These are phyloP conservation scores for Thinopyrum obtusiflorum DNA, from an alignment of 202 grass and related monocot species.

Conservation along the genomic window DNA sequence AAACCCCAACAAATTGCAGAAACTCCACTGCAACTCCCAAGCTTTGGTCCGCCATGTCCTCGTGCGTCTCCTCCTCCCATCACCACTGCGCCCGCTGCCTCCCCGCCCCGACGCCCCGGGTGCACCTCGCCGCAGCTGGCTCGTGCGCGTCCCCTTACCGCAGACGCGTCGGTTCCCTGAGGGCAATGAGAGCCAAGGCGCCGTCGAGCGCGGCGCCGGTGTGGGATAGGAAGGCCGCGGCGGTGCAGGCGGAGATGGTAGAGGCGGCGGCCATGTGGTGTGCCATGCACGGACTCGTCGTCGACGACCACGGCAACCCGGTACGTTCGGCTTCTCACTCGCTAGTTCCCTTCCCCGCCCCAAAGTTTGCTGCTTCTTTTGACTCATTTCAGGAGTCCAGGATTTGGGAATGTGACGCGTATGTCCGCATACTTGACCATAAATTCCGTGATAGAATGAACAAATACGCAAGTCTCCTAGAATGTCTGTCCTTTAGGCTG, in stretches of 20 bases:
- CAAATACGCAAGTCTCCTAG: neutral
- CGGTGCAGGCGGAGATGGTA: slow-evolving; percentile 38
- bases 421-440: neutral
- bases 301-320: slow-evolving; percentile 54
- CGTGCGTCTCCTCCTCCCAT: slow-evolving; percentile 15
- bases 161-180: neutral
- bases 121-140: neutral
- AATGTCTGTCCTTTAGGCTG: neutral
- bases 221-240: neutral
- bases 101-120: neutral
- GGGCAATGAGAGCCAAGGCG: slow-evolving; percentile 37
- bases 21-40: neutral
- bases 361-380: neutral
- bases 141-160: neutral
- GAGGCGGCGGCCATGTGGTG: slow-evolving; percentile 61
- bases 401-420: neutral
- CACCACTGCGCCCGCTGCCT: neutral
- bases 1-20: neutral
- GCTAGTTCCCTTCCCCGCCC: neutral
- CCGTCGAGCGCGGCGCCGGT: slow-evolving; percentile 2
- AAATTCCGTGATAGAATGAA: neutral
- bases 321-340: slow-evolving; percentile 19
- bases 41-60: slow-evolving; percentile 1
- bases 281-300: slow-evolving; percentile 60
- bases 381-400: neutral